phyloP scores from a whole-genome alignment of 2,329 filamentous ascomycete species.

The Fusarium hainanense region DNA sequence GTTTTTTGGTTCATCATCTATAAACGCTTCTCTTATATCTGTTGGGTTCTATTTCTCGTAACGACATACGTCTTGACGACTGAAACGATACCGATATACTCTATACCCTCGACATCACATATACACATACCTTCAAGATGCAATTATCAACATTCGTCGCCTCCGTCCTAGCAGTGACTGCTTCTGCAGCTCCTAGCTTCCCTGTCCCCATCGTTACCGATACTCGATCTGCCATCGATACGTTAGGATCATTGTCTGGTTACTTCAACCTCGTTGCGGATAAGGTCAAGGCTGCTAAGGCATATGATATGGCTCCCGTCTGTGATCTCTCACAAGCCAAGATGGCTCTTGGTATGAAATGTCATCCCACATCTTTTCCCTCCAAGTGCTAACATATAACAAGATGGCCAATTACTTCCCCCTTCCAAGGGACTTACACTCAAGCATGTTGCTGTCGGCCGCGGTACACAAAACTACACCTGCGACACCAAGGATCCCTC shows the following conservation, averaged over 20 bases:
- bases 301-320: conserved; percentile 54
- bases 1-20: conserved; percentile 19
- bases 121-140: conserved; percentile 56
- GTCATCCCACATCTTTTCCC: conserved; percentile 32
- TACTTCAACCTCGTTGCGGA: conserved; percentile 71
- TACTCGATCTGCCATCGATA: conserved; percentile 51
- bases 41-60: conserved; percentile 27
- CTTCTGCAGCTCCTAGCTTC: conserved; percentile 60
- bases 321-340: conserved; percentile 67
- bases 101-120: conserved; percentile 6
- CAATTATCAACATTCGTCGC: conserved; percentile 60
- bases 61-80: conserved; percentile 29
- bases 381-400: conserved; percentile 21
- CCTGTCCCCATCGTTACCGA: conserved; percentile 52
- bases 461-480: conserved; percentile 94
- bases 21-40: conserved; percentile 20
- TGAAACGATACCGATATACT: conserved; percentile 23
- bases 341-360: conserved; percentile 61
- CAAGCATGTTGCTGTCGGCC: conserved; percentile 84
- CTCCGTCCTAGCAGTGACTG: conserved; percentile 58
- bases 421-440: conserved; percentile 71
- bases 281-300: conserved; percentile 63
- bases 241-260: conserved; percentile 62
- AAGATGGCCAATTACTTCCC: conserved; percentile 65
- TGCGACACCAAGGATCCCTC: conserved; percentile 72